Evolutionary conservation across 2,329 filamentous ascomycete genomes (phyloP).

Genomic region (Seiridium cupressi): DNA sequence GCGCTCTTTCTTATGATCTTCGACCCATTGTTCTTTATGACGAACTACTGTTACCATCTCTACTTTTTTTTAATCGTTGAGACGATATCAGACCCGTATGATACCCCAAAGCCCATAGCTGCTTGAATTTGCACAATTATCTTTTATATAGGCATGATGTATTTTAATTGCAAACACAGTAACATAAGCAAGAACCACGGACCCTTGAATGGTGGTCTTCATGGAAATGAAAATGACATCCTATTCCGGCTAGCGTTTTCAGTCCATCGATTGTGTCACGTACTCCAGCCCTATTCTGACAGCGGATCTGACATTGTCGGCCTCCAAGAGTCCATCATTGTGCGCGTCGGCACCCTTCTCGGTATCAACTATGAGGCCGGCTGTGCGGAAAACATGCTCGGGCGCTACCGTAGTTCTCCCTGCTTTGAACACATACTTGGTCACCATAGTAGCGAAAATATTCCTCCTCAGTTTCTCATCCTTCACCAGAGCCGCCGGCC

Average conservation of each 20-base stretch:
- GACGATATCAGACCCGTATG: too few relatives aligned
- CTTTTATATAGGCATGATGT: too few relatives aligned
- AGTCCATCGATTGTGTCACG: not conserved
- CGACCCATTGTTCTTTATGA: too few relatives aligned
- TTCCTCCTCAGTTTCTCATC: constrained; percentile 1
- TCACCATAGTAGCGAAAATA: not conserved
- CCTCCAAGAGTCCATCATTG: not conserved
- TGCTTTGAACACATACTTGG: constrained; percentile 5
- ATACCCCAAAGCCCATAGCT: too few relatives aligned
- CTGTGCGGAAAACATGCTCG: not conserved
- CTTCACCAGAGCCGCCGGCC: not conserved
- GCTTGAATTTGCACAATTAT: too few relatives aligned
- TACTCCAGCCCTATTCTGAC: constrained; percentile 1
- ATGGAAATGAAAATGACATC: too few relatives aligned
- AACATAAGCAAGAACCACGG: not conserved
- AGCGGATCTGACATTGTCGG: not conserved
- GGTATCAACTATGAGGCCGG: not conserved
- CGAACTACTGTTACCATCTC: too few relatives aligned
- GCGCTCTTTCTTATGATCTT: not conserved
- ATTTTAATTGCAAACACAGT: too few relatives aligned
- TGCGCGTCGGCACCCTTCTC: not conserved
- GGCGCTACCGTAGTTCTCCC: not conserved
- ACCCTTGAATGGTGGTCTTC: not conserved
- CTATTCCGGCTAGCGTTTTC: not conserved
- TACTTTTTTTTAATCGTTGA: too few relatives aligned